Evolutionary conservation across 2,329 filamentous ascomycete species (phyloP), one percentile per base, ranked within the genome.

Genomic region (Diaporthe longicolla): DNA sequence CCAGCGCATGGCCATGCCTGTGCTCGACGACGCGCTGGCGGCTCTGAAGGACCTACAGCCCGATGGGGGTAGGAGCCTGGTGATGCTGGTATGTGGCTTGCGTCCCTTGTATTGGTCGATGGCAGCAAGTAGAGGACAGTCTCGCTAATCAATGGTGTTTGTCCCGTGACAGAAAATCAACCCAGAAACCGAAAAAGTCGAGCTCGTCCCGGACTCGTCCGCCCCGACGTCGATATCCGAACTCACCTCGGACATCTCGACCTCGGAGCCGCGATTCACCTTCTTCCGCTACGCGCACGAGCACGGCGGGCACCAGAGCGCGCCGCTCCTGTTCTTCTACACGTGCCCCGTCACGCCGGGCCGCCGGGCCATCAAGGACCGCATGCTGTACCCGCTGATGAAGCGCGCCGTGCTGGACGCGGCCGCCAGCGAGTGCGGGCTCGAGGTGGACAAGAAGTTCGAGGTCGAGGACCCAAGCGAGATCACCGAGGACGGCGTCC

Each of bases 341-440:
- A 96, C 94, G 8, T 95, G 93, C 82, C 94, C 94, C 0, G 85
- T 89, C 10, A 88, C 92, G 6, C 84, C 89, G 0, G 89, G 86
- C 37, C 90, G 88, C 70, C 94, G 92, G 83, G 86, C 89, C 70
- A 93, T 97, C 85, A 95, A 94, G 85, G 93, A 93, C 83, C 89
- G 94, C 76, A 97, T 97, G 94, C 83, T 97, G 80, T 97, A 97
- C 81, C 93, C 94, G 45, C 85, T 92, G 35, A 92, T 92, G 85
- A 92, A 92, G 83, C 86, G 89, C 15, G 89, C 90, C 32, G 93
- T 94, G 4, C 85, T 95, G 40, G 83, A 86, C n/a, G 82, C 92
- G 45, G 94, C 93, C 24, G 89, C 92, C 78, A 84, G 83, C 48
- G 90, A 94, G 77, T 92, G 90, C 1, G 92, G 91, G 0, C 80